A percentile compares a stretch with the other conserved stretches of the same genome.
Evolutionary conservation across 2,329 filamentous ascomycete species (phyloP).

Genomic region (Pseudopyrenochaeta lycopersici): DNA sequence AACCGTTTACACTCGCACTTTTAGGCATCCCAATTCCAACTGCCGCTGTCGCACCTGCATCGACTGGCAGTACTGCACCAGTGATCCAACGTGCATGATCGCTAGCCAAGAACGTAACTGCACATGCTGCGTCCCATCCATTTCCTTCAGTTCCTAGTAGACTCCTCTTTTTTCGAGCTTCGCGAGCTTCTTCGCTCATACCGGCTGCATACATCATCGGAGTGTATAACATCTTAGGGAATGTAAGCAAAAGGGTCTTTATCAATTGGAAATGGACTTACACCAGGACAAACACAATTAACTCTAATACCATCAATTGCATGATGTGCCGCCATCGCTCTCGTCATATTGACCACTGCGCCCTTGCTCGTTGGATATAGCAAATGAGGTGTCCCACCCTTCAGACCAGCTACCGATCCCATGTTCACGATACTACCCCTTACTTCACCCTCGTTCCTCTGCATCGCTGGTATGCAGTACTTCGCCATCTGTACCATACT

Average conservation of each 20-base stretch:
- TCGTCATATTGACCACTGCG: constrained; percentile 64
- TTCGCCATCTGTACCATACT: constrained; percentile 73
- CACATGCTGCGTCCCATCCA: constrained; percentile 63
- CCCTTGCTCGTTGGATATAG: constrained; percentile 65
- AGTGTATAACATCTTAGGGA: constrained; percentile 59
- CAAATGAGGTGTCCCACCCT: constrained; percentile 62
- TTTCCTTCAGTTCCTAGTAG: constrained; percentile 64
- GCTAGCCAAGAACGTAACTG: constrained; percentile 62
- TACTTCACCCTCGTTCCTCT: constrained; percentile 56
- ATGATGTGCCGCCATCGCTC: constrained; percentile 66
- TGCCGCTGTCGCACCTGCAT: constrained; percentile 42
- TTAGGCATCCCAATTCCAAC: constrained; percentile 36
- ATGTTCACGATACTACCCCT: constrained; percentile 69
- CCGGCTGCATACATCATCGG: constrained; percentile 63
- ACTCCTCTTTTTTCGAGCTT: constrained; percentile 59
- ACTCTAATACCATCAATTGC: constrained; percentile 60
- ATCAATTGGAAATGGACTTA: constrained; percentile 6
- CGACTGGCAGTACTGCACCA: constrained; percentile 37
- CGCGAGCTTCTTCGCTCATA: constrained; percentile 61
- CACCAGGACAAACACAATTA: constrained; percentile 64
- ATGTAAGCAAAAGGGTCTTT: background rate
- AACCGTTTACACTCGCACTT: constrained; percentile 36
- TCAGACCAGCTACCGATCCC: constrained; percentile 67
- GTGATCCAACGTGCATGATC: constrained; percentile 64
- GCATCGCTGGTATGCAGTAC: constrained; percentile 68